Evolutionary conservation across 345 rosid species (phyloP).

Genomic region (Linum lewisii): DNA sequence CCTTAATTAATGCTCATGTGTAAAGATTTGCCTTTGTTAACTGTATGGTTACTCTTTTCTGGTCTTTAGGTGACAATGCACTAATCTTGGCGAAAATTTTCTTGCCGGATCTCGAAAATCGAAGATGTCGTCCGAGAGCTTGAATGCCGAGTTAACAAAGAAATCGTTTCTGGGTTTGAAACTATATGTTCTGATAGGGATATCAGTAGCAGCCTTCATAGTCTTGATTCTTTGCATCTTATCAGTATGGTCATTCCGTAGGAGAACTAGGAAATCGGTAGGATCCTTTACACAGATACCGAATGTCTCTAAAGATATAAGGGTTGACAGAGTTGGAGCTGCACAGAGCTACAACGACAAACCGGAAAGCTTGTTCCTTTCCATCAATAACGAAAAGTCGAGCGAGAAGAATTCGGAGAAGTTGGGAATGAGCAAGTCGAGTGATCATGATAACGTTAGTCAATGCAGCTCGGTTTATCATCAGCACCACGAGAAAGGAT

Average conservation of each 20-base stretch:
- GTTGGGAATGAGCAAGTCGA: slow-evolving; percentile 55
- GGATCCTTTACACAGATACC: slow-evolving; percentile 64
- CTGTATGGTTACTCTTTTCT: slow-evolving; percentile 6
- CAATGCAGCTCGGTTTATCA: slow-evolving; percentile 64
- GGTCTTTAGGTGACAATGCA: slow-evolving; percentile 23
- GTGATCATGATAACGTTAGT: slow-evolving; percentile 73
- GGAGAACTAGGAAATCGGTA: slow-evolving; percentile 46
- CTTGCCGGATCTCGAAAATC: slow-evolving; percentile 7
- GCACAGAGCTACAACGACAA: slow-evolving; percentile 32
- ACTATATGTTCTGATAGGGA: slow-evolving; percentile 80
- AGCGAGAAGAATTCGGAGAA: slow-evolving; percentile 44
- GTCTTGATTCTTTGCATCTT: slow-evolving; percentile 70
- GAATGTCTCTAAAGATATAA: slow-evolving; percentile 73
- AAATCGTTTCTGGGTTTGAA: slow-evolving; percentile 74
- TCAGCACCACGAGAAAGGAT: slow-evolving; percentile 58
- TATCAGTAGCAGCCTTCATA: slow-evolving; percentile 64
- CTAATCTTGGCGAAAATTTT: slow-evolving; percentile 11
- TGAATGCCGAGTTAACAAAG: slow-evolving; percentile 66
- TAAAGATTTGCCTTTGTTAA: neutral
- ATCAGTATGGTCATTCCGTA: slow-evolving; percentile 70
- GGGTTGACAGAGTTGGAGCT: slow-evolving; percentile 60
- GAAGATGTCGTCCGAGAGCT: slow-evolving; percentile 56
- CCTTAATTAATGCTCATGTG: neutral
- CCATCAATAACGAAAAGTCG: slow-evolving; percentile 47
- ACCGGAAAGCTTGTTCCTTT: slow-evolving; percentile 36